Conservation (phyloP, 108 stramenopile species). For the Epithemia pelagica region DNA sequence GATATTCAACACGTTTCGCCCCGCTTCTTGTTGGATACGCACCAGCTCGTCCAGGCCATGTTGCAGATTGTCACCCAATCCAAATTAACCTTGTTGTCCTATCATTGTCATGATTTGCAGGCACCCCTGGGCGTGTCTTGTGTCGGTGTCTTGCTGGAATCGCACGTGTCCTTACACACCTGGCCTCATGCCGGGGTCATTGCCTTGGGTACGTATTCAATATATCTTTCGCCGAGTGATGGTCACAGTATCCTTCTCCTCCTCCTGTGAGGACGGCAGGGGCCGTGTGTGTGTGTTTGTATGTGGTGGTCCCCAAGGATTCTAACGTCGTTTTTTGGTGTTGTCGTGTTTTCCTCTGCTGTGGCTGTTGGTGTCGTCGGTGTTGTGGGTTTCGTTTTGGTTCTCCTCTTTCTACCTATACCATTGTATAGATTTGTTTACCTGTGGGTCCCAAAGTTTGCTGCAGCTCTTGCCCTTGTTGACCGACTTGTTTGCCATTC, state of each 20-base stretch:
- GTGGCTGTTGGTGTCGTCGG: no score
- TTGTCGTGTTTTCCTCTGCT: no score
- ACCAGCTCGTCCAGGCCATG: conserved; percentile 52
- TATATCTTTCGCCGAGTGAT: no score
- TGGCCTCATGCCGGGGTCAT: conserved; percentile 76
- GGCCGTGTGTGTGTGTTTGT: no score
- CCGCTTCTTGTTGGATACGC: conserved; percentile 62
- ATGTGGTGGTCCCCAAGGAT: no score
- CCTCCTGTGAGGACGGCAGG: no score
- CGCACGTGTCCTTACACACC: conserved; percentile 72
- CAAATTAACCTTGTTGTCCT: conserved; percentile 57
- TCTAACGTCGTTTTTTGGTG: no score
- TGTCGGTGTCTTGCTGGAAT: conserved; percentile 71
- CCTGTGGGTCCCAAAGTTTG: conserved; percentile 60
- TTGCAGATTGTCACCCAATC: conserved; percentile 43
- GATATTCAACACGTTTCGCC: conserved; percentile 69
- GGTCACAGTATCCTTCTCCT: no score
- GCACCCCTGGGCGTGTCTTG: conserved; percentile 61
- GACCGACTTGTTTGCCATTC: conserved; percentile 57
- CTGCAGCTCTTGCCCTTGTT: conserved; percentile 55
- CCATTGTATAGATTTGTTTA: conserved; percentile 86
- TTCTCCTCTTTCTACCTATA: no score
- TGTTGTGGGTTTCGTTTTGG: no score
- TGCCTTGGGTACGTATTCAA: no score
- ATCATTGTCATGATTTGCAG: conserved; percentile 63